Evolutionary conservation across 2,329 filamentous ascomycete genomes (phyloP), one percentile per base, ranked within the genome.

Genomic region (Rugonectria rugulosa): DNA sequence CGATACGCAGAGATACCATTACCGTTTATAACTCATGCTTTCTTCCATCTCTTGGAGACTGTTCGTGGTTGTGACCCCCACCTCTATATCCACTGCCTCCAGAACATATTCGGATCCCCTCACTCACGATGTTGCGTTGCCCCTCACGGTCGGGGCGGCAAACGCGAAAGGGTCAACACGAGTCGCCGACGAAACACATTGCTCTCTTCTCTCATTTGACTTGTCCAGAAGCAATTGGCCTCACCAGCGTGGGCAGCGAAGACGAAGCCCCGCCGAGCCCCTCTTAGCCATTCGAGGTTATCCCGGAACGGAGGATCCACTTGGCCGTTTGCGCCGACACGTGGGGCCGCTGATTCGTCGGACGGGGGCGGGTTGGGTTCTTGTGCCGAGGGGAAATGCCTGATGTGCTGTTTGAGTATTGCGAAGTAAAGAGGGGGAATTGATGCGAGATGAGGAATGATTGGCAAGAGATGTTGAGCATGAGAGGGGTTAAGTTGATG

Each of bases 341-440:
- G 68, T 70, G 68, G 66, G 68, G 60, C 49, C 48, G 56, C 57
- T 70, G 67, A 70, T 70, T 70, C 66, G 68, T 53, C 12, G 9
- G 19, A 15, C 23, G 8, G 19, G 6, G n/a, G 21, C 20, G n/a
- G 21, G 23, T 36, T n/a, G n/a, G n/a, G n/a, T n/a, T n/a, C n/a
- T n/a, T n/a, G n/a, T n/a, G n/a, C n/a, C n/a, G n/a, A 37, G 26
- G 34, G 17, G 36, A 36, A 42, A 15, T 15, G 27, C 7, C 12
- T 20, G 14, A 20, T 2, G 12, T 10, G 40, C 38, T 15, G 19
- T 23, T 46, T 26, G 15, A 36, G 12, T 20, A n/a, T n/a, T n/a
- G n/a, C n/a, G n/a, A n/a, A n/a, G n/a, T n/a, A n/a, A n/a, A n/a
- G n/a, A n/a, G n/a, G n/a, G n/a, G n/a, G n/a, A n/a, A n/a, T n/a